A percentile compares a stretch with the other conserved stretches of the same genome.
Conservation (phyloP, 257 asterid genomes). For the Salvia rosmarinus region DNA sequence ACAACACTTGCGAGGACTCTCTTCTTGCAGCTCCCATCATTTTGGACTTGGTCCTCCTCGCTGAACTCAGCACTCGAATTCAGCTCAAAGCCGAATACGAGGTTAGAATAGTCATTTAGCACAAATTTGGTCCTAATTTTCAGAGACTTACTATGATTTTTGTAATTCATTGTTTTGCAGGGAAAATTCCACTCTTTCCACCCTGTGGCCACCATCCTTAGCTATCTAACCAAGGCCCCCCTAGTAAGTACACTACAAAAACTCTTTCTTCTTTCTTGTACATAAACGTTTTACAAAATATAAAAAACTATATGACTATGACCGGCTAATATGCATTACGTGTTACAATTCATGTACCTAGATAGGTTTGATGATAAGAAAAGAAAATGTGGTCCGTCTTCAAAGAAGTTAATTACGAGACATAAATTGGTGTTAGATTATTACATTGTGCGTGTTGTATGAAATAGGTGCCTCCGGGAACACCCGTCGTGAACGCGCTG, state of each 20-base stretch:
- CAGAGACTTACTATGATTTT: background rate
- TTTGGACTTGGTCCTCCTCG: conserved; percentile 92
- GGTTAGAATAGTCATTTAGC: conserved; percentile 36
- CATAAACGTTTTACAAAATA: no score
- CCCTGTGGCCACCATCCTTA: conserved; percentile 91
- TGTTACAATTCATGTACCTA: no score
- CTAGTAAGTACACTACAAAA: conserved; percentile 62
- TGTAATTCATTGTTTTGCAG: conserved; percentile 43
- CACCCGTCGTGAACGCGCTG: conserved; percentile 96
- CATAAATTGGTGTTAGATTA: no score
- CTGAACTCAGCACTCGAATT: conserved; percentile 94
- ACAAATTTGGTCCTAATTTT: background rate
- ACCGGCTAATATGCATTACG: background rate
- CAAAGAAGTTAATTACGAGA: no score
- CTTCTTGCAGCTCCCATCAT: conserved; percentile 96
- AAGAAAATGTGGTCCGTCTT: background rate
- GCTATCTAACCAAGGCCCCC: conserved; percentile 98
- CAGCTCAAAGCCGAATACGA: conserved; percentile 79
- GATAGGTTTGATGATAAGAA: no score
- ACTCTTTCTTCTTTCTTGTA: background rate
- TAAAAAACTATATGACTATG: no score
- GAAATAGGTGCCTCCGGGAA: conserved; percentile 93
- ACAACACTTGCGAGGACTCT: conserved; percentile 96
- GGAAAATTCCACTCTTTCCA: conserved; percentile 94
- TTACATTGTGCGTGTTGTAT: no score